Evolutionary conservation across 805 yeast genomes (phyloP), one percentile per base, ranked within the genome.

Genomic region (Saccharomyces kudriavzevii): DNA sequence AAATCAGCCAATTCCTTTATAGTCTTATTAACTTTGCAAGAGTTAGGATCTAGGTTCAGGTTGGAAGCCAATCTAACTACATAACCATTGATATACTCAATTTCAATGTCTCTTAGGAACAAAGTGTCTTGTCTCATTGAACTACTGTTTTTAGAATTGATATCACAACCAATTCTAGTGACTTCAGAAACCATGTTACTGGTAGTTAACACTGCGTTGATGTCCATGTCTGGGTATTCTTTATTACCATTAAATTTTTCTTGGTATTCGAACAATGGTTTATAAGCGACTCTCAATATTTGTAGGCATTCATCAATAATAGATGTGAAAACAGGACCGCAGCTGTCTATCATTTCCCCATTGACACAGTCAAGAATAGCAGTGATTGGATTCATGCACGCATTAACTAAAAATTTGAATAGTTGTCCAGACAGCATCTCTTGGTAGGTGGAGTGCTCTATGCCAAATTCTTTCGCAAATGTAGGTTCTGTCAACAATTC

Each of bases 21-120:
- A 0, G 75, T 66, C 47, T 59, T 60, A 57, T 73, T 73, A 26
- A 67, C 65, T 29, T 68, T 67, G 11, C 58, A 60, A 1, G 51
- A 49, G 17, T 55, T 60, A 1, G 69, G 67, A 2, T 54, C 62
- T 47, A 71, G 40, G 0, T 75, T 73, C 48, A 76, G 69, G 54
- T 72, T 70, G 29, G 68, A 60, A 1, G 88, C 96, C 51, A 82
- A 69, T 5, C 63, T 65, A 1, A 79, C 84, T 11, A 91, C 75
- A 63, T 82, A 89, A 0, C 97, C 97, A 65, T 91, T 94, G 55
- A 92, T 84, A 65, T 79, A 86, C 56, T 84, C 87, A 22, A 92
- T 80, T 65, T 92, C 99, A 0, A 94, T 87, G 14, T 74, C 77
- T 59, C 80, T 77, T 54, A 78, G 54, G 56, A 73, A 70, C 11